These are phyloP conservation scores for Gleditsia sinensis DNA, from an alignment of 306 rosid species.

Conservation along the genomic window DNA sequence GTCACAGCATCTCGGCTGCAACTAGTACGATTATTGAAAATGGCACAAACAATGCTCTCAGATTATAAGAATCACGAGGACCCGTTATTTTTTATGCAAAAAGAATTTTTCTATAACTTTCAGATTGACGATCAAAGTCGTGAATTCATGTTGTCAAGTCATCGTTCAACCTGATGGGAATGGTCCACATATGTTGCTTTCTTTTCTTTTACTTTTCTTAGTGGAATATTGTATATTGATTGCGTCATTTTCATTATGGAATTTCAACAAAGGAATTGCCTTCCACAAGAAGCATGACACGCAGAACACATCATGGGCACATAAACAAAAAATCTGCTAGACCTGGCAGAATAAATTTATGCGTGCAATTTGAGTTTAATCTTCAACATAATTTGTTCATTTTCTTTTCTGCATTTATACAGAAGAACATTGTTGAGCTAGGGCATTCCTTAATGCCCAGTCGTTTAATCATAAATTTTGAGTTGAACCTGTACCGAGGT, in stretches of 20 bases:
- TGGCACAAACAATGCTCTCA: neutral
- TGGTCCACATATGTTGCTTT: slow-evolving; percentile 31
- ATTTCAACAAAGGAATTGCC: neutral
- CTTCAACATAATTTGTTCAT: neutral
- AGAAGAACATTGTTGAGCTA: neutral
- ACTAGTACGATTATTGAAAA: too few relatives aligned
- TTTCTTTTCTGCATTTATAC: neutral
- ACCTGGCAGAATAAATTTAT: too few relatives aligned
- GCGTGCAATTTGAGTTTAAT: neutral
- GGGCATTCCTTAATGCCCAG: too few relatives aligned
- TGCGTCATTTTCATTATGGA: neutral
- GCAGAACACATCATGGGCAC: neutral
- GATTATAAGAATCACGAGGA: neutral
- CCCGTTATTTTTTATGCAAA: neutral
- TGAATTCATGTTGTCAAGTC: too few relatives aligned
- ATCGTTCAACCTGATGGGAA: slow-evolving; percentile 4
- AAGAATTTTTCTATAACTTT: neutral
- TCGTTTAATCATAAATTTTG: neutral
- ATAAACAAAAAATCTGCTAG: neutral
- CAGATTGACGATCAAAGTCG: too few relatives aligned
- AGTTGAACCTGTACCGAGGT: neutral
- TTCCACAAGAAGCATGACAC: slow-evolving; percentile 13
- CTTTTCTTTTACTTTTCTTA: slow-evolving; percentile 25
- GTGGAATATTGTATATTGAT: neutral
- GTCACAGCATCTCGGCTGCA: too few relatives aligned